Evolutionary conservation across 2,329 filamentous ascomycete genomes (phyloP).

Genomic region (Hypoxylon sp.): DNA sequence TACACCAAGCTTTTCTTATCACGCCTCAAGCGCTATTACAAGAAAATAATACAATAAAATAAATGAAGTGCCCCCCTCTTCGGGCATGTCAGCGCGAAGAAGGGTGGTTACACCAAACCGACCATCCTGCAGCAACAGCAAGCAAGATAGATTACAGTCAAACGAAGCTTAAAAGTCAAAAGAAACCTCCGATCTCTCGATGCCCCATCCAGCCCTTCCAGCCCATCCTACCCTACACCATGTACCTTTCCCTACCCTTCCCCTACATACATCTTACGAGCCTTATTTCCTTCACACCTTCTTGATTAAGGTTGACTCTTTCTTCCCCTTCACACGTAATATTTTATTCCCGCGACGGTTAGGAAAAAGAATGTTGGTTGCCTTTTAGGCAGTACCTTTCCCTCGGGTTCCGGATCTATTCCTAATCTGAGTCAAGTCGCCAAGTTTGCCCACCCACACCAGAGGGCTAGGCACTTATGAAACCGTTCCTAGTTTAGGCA

Average conservation of each 20-base stretch:
- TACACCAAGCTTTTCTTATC: slow-evolving; percentile 40
- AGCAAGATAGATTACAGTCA: slow-evolving; percentile 47
- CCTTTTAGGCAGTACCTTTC: slow-evolving; percentile 45
- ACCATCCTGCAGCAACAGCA: slow-evolving; percentile 43
- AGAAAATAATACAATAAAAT: slow-evolving; percentile 33
- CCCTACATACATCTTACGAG: slow-evolving; percentile 19
- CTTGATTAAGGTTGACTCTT: slow-evolving; percentile 33
- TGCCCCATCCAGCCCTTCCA: slow-evolving; percentile 12
- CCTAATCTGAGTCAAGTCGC: slow-evolving; percentile 40
- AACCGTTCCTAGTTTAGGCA: slow-evolving; percentile 40
- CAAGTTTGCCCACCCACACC: slow-evolving; percentile 34
- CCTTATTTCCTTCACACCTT: slow-evolving; percentile 40
- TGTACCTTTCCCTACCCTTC: slow-evolving; percentile 12
- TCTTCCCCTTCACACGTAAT: slow-evolving; percentile 15
- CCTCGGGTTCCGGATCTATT: slow-evolving; percentile 42
- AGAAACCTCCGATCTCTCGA: slow-evolving; percentile 44
- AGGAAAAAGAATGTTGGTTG: slow-evolving; percentile 32
- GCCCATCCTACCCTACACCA: slow-evolving; percentile 4
- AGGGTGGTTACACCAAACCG: slow-evolving; percentile 41
- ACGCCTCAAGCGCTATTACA: slow-evolving; percentile 41
- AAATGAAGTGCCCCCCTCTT: slow-evolving; percentile 39
- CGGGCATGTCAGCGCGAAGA: slow-evolving; percentile 28
- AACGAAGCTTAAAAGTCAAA: slow-evolving; percentile 47
- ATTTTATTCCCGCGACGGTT: slow-evolving; percentile 37
- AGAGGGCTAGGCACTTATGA: slow-evolving; percentile 25